Evolutionary conservation across 305 asterid genomes (phyloP), one percentile per base, ranked within the genome.

Genomic region (Salvia sclarea): DNA sequence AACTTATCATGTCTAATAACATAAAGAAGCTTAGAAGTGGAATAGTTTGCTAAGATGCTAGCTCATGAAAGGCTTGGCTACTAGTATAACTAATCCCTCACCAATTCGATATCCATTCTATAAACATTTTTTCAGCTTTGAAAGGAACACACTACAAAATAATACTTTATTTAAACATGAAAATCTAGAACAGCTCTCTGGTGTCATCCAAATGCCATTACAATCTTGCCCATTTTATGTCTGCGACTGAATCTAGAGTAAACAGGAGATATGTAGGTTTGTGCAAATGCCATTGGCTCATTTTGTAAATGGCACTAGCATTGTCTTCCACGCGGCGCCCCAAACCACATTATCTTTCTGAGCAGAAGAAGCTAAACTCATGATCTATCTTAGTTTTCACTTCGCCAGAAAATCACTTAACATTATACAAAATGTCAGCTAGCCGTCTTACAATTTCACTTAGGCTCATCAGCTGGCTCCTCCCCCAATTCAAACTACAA

Each of bases 381-480:
- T 50, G 14, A 28, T 22, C 37, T 22, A 17, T 40, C 22, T 20
- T 37, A 35, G 11, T 58, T 25, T 72, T 4, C 11, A 49, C 22
- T 57, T 61, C 43, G 8, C 20, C 14, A 59, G 8, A 24, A 52
- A 50, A 17, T 33, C 59, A 40, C 43, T 61, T 62, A 71, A 30
- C 43, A 68, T 55, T 71, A 33, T 54, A 37, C 52, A 58, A 58
- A 35, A 62, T 22, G 44, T 37, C 57, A 12, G 48, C 62, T 49
- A 55, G 16, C 53, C 24, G 50, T 48, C 52, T 20, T 5, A 50
- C 61, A 49, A 49, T 56, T 64, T 57, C 75, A 49, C 38, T 7
- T 25, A 66, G 31, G 77, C 48, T 56, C 48, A 31, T 40, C 55
- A 57, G 44, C 66, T 49, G 43, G 68, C 61, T 35, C 63, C 75